A percentile compares a stretch with the other conserved stretches of the same genome.
Conservation (phyloP, 1,139 yeast genomes). For the Saccharomyces pastorianus region DNA sequence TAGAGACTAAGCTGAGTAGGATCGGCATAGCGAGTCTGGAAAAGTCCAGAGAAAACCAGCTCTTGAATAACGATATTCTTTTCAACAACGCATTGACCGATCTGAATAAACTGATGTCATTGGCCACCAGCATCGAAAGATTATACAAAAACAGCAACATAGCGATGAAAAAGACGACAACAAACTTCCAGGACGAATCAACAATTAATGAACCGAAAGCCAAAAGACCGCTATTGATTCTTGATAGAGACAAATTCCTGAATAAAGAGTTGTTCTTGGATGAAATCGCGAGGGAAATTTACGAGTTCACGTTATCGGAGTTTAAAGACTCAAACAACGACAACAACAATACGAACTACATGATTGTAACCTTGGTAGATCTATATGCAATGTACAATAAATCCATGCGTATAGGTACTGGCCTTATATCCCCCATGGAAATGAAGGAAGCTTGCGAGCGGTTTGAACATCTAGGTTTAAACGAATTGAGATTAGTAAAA, state of each 20-base stretch:
- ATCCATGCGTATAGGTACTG: slow-evolving; percentile 47
- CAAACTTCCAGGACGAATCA: not conserved
- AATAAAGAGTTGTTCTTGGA: slow-evolving; percentile 30
- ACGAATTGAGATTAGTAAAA: slow-evolving; percentile 37
- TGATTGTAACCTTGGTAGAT: slow-evolving; percentile 49
- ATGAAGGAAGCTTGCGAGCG: slow-evolving; percentile 43
- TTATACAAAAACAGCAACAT: slow-evolving; percentile 34
- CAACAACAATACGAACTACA: slow-evolving; percentile 38
- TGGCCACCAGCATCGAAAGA: slow-evolving; percentile 65
- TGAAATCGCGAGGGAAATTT: slow-evolving; percentile 46
- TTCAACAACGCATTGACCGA: slow-evolving; percentile 68
- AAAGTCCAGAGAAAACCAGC: slow-evolving; percentile 46
- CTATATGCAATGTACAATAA: slow-evolving; percentile 54
- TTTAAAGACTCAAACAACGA: slow-evolving; percentile 15
- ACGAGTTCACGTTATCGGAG: slow-evolving; percentile 43
- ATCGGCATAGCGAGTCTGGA: slow-evolving; percentile 70
- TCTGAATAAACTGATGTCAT: slow-evolving; percentile 64
- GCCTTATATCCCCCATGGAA: slow-evolving; percentile 52
- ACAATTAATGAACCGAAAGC: not conserved
- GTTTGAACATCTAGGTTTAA: slow-evolving; percentile 41
- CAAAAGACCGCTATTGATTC: slow-evolving; percentile 21
- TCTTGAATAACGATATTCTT: slow-evolving; percentile 54
- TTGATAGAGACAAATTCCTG: slow-evolving; percentile 33
- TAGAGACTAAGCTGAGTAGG: slow-evolving; percentile 18
- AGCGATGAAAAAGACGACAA: slow-evolving; percentile 16